Conservation (phyloP, 768 basidiomycete species). For the Kondoa subrosea region DNA sequence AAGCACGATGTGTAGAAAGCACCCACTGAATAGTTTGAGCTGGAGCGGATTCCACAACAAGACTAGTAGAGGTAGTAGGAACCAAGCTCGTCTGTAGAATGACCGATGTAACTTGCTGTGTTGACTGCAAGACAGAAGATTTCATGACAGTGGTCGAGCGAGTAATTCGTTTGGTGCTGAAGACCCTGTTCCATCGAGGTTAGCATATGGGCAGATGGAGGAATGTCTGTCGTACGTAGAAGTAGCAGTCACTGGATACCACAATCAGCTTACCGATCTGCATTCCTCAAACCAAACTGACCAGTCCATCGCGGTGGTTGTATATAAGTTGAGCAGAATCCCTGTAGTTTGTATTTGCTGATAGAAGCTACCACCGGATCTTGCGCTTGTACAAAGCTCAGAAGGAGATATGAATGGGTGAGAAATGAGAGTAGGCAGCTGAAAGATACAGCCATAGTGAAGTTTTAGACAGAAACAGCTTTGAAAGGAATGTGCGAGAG, state of each 20-base stretch:
- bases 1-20: background rate
- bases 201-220: background rate
- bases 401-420: background rate
- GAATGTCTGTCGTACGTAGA: background rate
- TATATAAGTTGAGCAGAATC: slow-evolving; percentile 4
- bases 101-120: no score
- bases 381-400: background rate
- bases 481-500: no score
- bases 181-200: background rate
- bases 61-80: background rate
- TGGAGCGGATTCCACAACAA: background rate
- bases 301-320: no score
- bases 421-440: background rate
- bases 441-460: background rate
- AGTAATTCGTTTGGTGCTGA: background rate
- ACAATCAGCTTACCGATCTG: no score
- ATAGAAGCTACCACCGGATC: background rate
- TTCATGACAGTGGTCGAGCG: background rate
- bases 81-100: background rate
- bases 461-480: no score
- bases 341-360: background rate
- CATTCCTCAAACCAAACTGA: no score
- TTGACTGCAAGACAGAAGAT: background rate
- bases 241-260: background rate
- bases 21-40: background rate